These are phyloP conservation scores for Collybia sp. DNA, from an alignment of 768 basidiomycete genomes.

Conservation along the genomic window DNA sequence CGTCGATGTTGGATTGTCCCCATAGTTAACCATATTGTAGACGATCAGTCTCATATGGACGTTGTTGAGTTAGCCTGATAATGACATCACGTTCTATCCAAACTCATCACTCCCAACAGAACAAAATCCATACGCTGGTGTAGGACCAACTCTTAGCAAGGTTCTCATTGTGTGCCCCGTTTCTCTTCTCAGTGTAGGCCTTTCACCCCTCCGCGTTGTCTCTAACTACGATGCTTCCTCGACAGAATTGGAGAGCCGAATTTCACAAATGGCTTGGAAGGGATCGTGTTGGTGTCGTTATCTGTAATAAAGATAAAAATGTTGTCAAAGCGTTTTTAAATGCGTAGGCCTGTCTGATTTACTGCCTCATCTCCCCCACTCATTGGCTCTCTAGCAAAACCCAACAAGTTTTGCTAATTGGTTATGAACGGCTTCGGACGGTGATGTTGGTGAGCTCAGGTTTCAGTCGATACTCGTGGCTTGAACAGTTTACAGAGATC, in stretches of 20 bases:
- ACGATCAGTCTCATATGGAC: constrained; percentile 94
- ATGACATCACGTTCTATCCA: neutral
- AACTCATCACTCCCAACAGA: constrained; percentile 35
- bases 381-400: constrained; percentile 40
- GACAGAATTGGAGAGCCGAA: constrained; percentile 91
- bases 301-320: constrained; percentile 43
- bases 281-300: constrained; percentile 42
- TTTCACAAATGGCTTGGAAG: constrained; percentile 87
- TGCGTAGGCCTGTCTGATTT: constrained; percentile 41
- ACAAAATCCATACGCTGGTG: constrained; percentile 75
- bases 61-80: constrained; percentile 62
- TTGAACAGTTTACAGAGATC: constrained; percentile 16
- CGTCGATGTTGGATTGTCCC: neutral
- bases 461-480: neutral
- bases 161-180: constrained; percentile 94
- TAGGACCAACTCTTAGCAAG: constrained; percentile 61
- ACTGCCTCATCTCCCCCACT: neutral
- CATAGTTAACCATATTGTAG: constrained; percentile 30
- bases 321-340: constrained; percentile 68
- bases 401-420: constrained; percentile 88
- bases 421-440: constrained; percentile 86
- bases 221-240: constrained; percentile 1
- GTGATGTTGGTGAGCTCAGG: constrained; percentile 56
- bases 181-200: constrained; percentile 68
- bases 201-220: neutral